These are phyloP conservation scores for Eudorina sp. DNA, from an alignment of 139 green algal genomes.

Conservation along the genomic window DNA sequence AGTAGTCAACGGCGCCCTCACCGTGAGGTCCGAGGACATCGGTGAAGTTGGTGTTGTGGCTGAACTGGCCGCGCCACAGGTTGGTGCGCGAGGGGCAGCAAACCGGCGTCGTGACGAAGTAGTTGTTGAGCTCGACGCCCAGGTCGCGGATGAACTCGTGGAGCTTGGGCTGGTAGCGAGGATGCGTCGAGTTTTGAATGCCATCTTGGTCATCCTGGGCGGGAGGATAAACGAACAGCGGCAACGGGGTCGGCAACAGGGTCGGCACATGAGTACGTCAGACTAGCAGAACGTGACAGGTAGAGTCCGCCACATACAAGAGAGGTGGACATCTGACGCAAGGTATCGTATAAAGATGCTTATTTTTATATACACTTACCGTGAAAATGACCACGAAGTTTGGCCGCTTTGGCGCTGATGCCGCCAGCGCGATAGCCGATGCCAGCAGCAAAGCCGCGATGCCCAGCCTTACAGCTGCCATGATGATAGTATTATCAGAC, in stretches of 20 bases:
- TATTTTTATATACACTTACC: background rate
- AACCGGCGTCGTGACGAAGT: constrained; percentile 46
- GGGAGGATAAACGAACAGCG: background rate
- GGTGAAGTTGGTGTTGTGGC: constrained; percentile 54
- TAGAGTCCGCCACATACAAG: too few relatives aligned
- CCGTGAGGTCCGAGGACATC: constrained; percentile 28
- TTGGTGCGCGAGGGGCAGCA: constrained; percentile 56
- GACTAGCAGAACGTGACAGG: too few relatives aligned
- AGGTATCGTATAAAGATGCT: background rate
- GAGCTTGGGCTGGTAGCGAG: constrained; percentile 41
- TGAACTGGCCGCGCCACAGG: constrained; percentile 38
- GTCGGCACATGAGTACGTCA: too few relatives aligned
- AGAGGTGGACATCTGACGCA: background rate
- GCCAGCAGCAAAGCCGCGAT: background rate
- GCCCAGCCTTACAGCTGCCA: background rate
- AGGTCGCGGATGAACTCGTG: constrained; percentile 36
- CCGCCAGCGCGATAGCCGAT: background rate
- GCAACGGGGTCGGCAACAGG: too few relatives aligned
- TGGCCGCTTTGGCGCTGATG: background rate
- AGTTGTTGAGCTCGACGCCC: constrained; percentile 37
- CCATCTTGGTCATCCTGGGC: constrained; percentile 38
- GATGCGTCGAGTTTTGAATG: constrained; percentile 33
- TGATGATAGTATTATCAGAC: too few relatives aligned
- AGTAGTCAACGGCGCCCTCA: too few relatives aligned
- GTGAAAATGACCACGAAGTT: constrained; percentile 45